Evolutionary conservation across 148 eudicot genomes (phyloP), one percentile per base, ranked within the genome.

Genomic region (Vaccinium vitisidaea): DNA sequence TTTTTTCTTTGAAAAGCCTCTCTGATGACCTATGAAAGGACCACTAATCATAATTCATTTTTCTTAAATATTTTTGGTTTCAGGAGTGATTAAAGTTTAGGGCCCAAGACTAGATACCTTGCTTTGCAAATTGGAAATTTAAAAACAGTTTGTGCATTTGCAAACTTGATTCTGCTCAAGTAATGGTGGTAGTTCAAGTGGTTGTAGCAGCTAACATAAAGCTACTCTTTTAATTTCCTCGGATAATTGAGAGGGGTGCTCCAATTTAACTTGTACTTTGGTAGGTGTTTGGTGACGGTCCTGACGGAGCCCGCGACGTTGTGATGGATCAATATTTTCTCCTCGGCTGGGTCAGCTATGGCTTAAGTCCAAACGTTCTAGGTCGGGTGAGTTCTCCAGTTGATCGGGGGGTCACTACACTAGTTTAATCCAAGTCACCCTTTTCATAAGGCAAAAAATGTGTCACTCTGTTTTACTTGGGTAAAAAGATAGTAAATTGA

Each of bases 81-180:
- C 50, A 73, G 77, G 23, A 36, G 39, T 73, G 77, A 73, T 73
- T 73, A 18, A 73, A 73, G 77, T 73, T 73, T 6, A 36, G 77
- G 77, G 19, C 76, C 49, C 36, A 4, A 30, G 75, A 71, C 77
- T 32, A 18, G 50, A 16, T 32, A 30, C 50, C 49, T 73, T 16
- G 32, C 39, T 15, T 27, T 5, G 77, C 50, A 73, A 73, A 32
- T 39, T 8, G 70, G 1, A 70, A 73, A 73, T 5, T 39, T 8
- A 14, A 6, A 70, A 30, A 70, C 75, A 30, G 16, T 32, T 25
- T 32, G 75, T 70, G 75, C 46, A 70, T 70, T 32, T 70, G 75
- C 75, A 70, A 30, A 70, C 75, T 10, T 10, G 75, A 58, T 58
- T 19, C 65, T 58, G 65, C 65, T 58, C 36, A 27, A 5, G 30